Percentiles rank a stretch among this genome's conserved stretches.
Conservation (phyloP, 129 eudicot species). For the Scalesia atractyloides region DNA sequence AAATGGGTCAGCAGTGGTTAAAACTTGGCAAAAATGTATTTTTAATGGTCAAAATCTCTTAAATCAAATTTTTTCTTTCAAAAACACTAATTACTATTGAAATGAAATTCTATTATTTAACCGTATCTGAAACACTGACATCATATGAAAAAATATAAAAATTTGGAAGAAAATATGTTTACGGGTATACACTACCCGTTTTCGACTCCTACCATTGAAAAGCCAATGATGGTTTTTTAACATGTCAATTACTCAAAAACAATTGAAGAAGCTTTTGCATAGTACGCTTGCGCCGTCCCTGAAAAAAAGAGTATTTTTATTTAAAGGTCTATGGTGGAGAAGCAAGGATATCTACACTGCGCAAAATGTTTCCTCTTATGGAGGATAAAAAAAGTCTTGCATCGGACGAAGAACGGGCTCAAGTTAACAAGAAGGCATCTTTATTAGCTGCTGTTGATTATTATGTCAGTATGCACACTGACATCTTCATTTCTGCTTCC, state of each 20-base stretch:
- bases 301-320: neutral
- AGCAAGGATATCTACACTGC: constrained; percentile 78
- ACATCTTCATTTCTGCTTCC: constrained; percentile 92
- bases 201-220: neutral
- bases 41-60: too few species aligned
- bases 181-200: neutral
- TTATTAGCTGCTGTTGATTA: constrained; percentile 91
- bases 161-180: neutral
- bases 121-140: neutral
- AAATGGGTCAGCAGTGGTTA: too few species aligned
- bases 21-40: too few species aligned
- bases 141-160: neutral
- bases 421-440: constrained; percentile 90
- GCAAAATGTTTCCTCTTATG: constrained; percentile 74
- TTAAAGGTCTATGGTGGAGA: constrained; percentile 94
- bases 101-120: neutral
- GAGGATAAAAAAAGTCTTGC: constrained; percentile 89
- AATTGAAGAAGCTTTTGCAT: constrained; percentile 1
- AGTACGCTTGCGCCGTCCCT: neutral
- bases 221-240: neutral
- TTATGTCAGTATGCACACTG: constrained; percentile 81
- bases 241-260: neutral
- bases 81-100: neutral
- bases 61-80: neutral
- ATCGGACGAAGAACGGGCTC: constrained; percentile 58